Conservation (phyloP, 2,329 filamentous ascomycete species). For the Nigrospora sphaerica region DNA sequence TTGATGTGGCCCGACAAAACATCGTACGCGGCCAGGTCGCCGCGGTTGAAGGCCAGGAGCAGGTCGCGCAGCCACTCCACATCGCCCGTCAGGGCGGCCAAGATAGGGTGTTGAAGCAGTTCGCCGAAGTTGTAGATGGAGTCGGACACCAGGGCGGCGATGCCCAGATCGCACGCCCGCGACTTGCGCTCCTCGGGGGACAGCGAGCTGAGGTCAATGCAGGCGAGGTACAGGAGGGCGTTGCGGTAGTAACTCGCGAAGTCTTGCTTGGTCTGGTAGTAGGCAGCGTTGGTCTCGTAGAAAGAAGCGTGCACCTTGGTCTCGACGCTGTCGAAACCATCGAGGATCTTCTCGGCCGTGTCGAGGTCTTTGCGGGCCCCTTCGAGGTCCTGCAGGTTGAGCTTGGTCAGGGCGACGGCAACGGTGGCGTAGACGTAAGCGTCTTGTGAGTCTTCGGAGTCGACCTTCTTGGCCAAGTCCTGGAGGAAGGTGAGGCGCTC, state of each 20-base stretch:
- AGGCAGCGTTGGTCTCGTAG: constrained; percentile 90
- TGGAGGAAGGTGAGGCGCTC: constrained; percentile 82
- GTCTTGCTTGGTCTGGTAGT: constrained; percentile 89
- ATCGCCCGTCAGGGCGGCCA: constrained; percentile 73
- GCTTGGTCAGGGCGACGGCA: constrained; percentile 80
- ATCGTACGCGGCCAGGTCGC: constrained; percentile 84
- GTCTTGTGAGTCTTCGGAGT: constrained; percentile 89
- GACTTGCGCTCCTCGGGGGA: constrained; percentile 67
- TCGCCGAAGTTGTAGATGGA: constrained; percentile 99
- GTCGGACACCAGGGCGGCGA: constrained; percentile 87
- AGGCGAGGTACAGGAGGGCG: constrained; percentile 93
- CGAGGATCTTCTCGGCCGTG: constrained; percentile 78
- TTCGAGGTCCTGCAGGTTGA: constrained; percentile 72
- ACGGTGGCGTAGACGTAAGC: constrained; percentile 92
- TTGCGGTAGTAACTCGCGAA: constrained; percentile 97
- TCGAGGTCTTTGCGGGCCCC: constrained; percentile 82
- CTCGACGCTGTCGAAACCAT: constrained; percentile 91
- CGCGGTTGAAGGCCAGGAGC: constrained; percentile 96
- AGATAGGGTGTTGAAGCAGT: constrained; percentile 92
- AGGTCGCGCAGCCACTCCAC: constrained; percentile 88
- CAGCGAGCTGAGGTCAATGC: constrained; percentile 76
- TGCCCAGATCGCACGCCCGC: constrained; percentile 85
- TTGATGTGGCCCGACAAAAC: constrained; percentile 72
- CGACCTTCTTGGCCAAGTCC: constrained; percentile 77
- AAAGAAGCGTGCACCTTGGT: constrained; percentile 93